Evolutionary conservation across 2,329 filamentous ascomycete genomes (phyloP).

Genomic region (Pestalotiopsis sp.): DNA sequence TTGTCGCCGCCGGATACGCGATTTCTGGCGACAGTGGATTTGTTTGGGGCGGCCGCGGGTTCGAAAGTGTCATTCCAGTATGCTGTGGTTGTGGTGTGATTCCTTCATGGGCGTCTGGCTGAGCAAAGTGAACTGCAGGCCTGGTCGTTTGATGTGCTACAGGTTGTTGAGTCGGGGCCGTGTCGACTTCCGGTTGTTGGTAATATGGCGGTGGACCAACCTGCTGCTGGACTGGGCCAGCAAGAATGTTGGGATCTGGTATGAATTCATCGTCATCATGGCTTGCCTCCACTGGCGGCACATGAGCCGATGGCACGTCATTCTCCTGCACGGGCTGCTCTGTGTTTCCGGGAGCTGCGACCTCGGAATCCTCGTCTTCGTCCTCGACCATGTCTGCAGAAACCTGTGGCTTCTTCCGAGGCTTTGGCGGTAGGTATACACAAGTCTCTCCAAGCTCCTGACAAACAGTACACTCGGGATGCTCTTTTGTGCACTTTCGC

Average conservation of each 20-base stretch:
- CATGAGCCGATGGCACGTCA: conserved; percentile 5
- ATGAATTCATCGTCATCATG: conserved; percentile 35
- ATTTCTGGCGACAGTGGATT: conserved; percentile 11
- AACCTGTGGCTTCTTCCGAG: conserved; percentile 29
- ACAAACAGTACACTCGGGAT: conserved; percentile 35
- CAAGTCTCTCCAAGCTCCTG: conserved; percentile 25
- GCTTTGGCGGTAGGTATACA: conserved; percentile 30
- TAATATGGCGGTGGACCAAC: not conserved
- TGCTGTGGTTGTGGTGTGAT: conserved; percentile 11
- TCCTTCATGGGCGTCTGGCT: conserved; percentile 20
- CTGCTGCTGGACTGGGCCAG: conserved; percentile 25
- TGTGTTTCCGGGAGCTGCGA: conserved; percentile 8
- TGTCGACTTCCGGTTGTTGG: conserved; percentile 7
- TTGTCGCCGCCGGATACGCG: conserved; percentile 1
- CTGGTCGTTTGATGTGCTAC: not conserved
- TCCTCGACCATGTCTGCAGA: conserved; percentile 21
- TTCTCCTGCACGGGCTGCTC: conserved; percentile 13
- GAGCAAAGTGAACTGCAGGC: conserved; percentile 19
- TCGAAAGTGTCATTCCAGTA: conserved; percentile 17
- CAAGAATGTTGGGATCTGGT: conserved; percentile 34
- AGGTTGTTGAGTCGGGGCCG: not conserved
- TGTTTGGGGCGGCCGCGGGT: conserved; percentile 18
- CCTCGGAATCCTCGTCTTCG: conserved; percentile 21
- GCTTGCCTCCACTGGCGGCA: conserved; percentile 10
- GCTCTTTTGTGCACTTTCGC: conserved; percentile 35